Evolutionary conservation across 257 asterid species (phyloP), one percentile per base, ranked within the genome.

Genomic region (Sherardia arvensis): DNA sequence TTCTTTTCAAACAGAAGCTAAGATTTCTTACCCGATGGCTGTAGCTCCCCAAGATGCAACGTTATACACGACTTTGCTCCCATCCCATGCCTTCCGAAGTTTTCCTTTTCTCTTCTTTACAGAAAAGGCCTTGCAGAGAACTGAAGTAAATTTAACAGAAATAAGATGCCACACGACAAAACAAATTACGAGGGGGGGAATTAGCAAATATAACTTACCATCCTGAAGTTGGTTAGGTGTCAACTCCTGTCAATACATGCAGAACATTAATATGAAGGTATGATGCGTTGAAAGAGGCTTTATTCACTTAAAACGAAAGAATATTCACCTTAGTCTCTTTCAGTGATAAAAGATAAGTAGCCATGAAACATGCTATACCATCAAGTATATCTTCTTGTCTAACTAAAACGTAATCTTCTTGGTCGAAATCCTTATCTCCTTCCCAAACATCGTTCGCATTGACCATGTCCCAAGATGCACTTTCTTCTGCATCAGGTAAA

Each of bases 1-100:
- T 1, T 21, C 40, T 30, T 14, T 29, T 59, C 63, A 59, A n/a
- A n/a, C n/a, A n/a, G n/a, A n/a, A n/a, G 47, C 32, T n/a, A 22
- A 14, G 34, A 38, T 32, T 14, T 32, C 43, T 79, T 73, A 93
- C 99, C 99, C 99, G 64, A 93, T 76, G 63, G 97, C 99, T 60
- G 99, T 93, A 69, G 99, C 97, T 70, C 99, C 99, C 99, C 99
- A 93, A 18, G 99, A 93, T 54, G 97, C 99, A 59, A 93, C 95
- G 40, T 90, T 93, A 73, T 93, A 93, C 25, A 93, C 70, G 20
- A 90, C 97, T 81, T 82, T 85, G 87, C 95, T 87, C 70, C 99
- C 99, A 68, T 93, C 97, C 95, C 94, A 93, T 47, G 97, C 97
- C 83, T 86, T 93, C 21, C 86, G 90, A 71, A 93, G 86, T 85